Base-by-base conservation (phyloP, 2,329 filamentous ascomycete genomes). In the Cercospora sp. region DNA sequence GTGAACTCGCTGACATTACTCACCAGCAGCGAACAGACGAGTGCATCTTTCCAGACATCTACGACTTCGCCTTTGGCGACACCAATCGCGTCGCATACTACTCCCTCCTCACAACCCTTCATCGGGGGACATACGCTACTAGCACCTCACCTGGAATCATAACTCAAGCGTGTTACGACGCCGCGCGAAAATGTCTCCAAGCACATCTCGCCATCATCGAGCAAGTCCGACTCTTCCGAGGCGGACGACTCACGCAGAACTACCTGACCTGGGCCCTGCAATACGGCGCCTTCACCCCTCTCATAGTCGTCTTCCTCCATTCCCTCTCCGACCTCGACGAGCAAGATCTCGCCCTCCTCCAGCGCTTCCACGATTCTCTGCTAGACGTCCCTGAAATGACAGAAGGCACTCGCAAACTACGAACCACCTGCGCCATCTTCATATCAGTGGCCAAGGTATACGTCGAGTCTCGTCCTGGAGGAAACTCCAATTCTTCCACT, bases 281-380 rank as follows among this genome's bases (percentile, higher is more conserved):
- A 3, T 69, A 69, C 61, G 64, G 67, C 24, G 45, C 63, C 9
- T 69, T 69, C 43, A 69, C 67, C 6, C 67, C 67, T 13, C 43
- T 69, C 13, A 66, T 69, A n/a, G 67, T 69, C 10, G 67, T 69
- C 32, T 69, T 69, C 37, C 53, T 69, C 2, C 67, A 69, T 26
- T 53, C 53, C 26, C 66, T 69, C 16, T 66, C 67, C 7, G 55
- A 45, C 24, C 49, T 69, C 61, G 64, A 69, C 26, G 55, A 49
- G 3, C 55, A 49, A n/a, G 67, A 69, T 34, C 61, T 69, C 18
- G 40, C 55, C 10, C 64, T 69, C 26, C 43, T 69, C 6, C 40
- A 64, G n/a, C 64, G 43, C 43, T 69, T 69, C 28, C 59, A 69
- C n/a, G 53, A 63, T 5, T 64, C 61, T 26, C 53, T 69, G 10